Percentiles rank a stretch among this genome's conserved stretches.
Evolutionary conservation across 2,329 filamentous ascomycete species (phyloP).

Genomic region (Bipolaris bicolor): DNA sequence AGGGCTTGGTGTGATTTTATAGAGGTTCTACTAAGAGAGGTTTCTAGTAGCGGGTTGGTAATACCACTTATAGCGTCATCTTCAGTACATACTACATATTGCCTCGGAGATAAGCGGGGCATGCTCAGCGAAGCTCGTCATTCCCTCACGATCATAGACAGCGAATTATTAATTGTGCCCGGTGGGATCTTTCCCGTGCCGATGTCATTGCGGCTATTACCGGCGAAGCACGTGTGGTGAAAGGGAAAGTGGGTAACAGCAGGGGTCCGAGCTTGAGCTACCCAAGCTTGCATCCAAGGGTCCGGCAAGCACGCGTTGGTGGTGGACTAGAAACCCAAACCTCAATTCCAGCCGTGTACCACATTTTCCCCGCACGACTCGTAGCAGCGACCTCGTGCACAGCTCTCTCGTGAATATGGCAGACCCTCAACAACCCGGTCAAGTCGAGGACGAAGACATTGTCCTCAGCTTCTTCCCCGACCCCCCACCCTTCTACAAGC

Average conservation of each 20-base stretch:
- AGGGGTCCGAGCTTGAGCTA: conserved; percentile 8
- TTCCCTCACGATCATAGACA: neutral
- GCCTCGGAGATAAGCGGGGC: neutral
- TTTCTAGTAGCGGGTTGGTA: conserved; percentile 8
- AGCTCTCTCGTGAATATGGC: conserved; percentile 18
- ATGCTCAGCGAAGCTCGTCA: conserved; percentile 2
- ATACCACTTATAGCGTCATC: conserved; percentile 8
- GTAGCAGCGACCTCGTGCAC: neutral
- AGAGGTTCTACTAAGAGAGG: neutral
- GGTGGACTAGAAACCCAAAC: neutral
- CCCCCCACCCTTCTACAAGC: conserved; percentile 87
- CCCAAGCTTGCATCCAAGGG: conserved; percentile 10
- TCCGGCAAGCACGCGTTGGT: conserved; percentile 7
- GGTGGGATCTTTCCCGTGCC: neutral
- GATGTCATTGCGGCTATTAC: neutral
- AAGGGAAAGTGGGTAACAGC: neutral
- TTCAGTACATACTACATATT: neutral
- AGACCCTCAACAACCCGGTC: conserved; percentile 19
- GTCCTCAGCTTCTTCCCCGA: conserved; percentile 68
- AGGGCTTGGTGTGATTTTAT: no score
- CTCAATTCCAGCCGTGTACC: neutral
- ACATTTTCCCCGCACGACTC: neutral
- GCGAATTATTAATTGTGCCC: neutral
- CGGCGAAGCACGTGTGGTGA: neutral
- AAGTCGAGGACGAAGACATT: conserved; percentile 29